Base-by-base conservation (phyloP, 768 basidiomycete species). In the Cystobasidiopsis lactophilus region DNA sequence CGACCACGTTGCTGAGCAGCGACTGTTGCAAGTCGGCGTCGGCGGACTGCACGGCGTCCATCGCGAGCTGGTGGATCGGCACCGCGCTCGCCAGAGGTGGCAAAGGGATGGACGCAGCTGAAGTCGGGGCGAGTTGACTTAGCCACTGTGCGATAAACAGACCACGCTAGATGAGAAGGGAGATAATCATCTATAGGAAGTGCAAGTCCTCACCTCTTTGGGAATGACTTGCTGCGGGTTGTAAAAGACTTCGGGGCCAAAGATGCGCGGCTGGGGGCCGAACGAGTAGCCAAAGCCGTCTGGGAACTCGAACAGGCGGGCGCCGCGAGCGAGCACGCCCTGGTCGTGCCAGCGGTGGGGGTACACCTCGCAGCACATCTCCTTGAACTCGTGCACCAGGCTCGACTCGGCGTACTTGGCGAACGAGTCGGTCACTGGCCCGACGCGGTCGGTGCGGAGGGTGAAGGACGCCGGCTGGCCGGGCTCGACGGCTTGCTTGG, bases 351-450 rank as follows among this genome's bases (percentile, higher is more conserved):
- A 89, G 10, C 79, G 78, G 57, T 79, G 78, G 46, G 85, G 80
- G 27, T 82, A 70, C n/a, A 91, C 79, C 27, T 82, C 84, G 3
- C 78, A 81, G 31, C 84, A 77, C 58, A 78, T 78, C 65, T 89
- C 85, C 54, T 85, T 75, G 86, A 91, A 95, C 65, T 85, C 83
- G 40, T 98, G 91, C 1, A 89, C 78, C 62, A 95, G 85, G 39
- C 75, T 73, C 23, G 67, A 66, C 67, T 91, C 79, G 23, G 79
- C 78, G 79, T 85, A 91, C 23, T 66, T 62, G 46, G 74, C 74
- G 83, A 89, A 96, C 52, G 74, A 80, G 4, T 77, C 73, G 0
- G 88, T 86, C 0, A 84, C 85, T 10, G 74, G 48, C n/a, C 23
- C 29, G n/a, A 55, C 23, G 2, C 52, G 74, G 59, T 89, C 85